Evolutionary conservation across 164 flowering plant species (phyloP), one percentile per base, ranked within the genome.

Genomic region (Stephania japonica): DNA sequence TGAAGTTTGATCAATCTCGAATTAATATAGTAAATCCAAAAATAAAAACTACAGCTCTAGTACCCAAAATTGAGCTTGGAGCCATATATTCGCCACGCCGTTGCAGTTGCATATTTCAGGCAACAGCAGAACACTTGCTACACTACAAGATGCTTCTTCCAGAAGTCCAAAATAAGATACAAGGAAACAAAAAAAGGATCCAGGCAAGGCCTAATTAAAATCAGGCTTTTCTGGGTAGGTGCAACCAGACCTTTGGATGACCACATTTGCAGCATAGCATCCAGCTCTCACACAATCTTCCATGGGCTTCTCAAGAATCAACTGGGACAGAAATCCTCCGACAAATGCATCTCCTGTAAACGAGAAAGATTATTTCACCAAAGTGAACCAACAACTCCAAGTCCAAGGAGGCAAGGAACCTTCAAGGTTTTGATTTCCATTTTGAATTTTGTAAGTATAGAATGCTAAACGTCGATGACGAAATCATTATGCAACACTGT

Each of bases 171-270:
- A 47, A n/a, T 70, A 27, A 16, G 42, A 68, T 68, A 32, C 24
- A 59, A 63, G n/a, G 21, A 68, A 27, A 53, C 27, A 25, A 25
- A 7, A 9, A 42, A 21, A 26, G 21, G 13, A 62, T 62, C 14
- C 7, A 47, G 43, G 32, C 43, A 23, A 42, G 7, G 53, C 68
- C 70, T 74, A 87, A 3, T 79, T 71, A 76, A 89, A 92, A 59
- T 85, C 89, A 16, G 97, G 98, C 86, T 89, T 91, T 83, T 88
- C 93, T 2, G 99, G 99, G 86, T 83, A 92, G 23, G 98, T 88
- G 91, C 99, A 94, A 73, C 97, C 97, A 24, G 99, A 89, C 86
- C 98, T 88, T 74, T 92, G 99, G 82, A 94, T 94, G 73, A 95
- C 78, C 10, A 91, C 98, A 83, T 90, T 89, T 2, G 99, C 85